Base-by-base conservation (phyloP, 176 grass and related monocot genomes). In the Cocos nucifera region DNA sequence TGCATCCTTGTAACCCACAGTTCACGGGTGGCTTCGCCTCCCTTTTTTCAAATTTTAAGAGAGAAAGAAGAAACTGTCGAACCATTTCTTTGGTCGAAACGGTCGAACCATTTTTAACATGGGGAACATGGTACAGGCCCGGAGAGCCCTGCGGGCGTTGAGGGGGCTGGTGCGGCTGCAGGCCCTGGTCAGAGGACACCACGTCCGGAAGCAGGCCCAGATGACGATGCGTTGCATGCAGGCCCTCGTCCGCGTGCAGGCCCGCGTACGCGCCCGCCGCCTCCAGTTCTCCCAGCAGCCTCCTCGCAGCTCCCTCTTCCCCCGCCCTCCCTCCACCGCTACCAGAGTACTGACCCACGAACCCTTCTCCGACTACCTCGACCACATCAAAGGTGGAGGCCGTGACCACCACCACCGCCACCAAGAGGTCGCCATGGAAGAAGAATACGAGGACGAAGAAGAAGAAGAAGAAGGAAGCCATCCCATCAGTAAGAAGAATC, bases 191-290 rank as follows among this genome's bases (percentile, higher is more conserved):
- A 74, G 89, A 61, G 89, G 89, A 1, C 75, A 94, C 72, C 81
- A 85, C 35, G 89, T 94, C 39, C 75, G 89, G 0, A 85, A 86
- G 35, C 89, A 94, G 68, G 89, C 86, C 19, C 89, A 82, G 26
- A 67, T 73, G 62, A 94, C 84, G 23, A 94, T 94, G 84, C 72
- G 68, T 27, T 82, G 67, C 81, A 94, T 94, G 84, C 89, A 94
- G 76, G 70, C 80, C 8, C 81, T 94, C 20, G 80, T 94, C 54
- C 84, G 84, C 9, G 84, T 83, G 15, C 89, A 94, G 78, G 89
- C 81, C 58, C 80, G 89, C 51, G 81, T 88, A 4, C 80, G 78
- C 51, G 72, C 89, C 62, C 75, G 68, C 22, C 89, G 78, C 62
- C 48, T 88, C 74, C 25, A 61, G 10, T 10, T 14, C 35, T 44